phyloP scores from a whole-genome alignment of 129 eudicot species.

The Flaveria ramosissima region DNA sequence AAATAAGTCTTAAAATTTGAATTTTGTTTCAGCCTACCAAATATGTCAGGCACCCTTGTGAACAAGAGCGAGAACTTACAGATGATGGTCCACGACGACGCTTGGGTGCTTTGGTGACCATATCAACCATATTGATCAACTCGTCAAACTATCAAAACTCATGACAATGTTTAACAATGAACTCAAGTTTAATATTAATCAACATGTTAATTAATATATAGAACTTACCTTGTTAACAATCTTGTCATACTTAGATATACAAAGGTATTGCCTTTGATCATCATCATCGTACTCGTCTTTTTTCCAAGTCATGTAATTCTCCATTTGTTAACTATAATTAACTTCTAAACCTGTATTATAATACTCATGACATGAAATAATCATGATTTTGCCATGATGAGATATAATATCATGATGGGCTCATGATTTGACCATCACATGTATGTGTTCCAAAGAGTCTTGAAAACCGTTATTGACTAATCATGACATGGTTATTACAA shows the following conservation, averaged over 20 bases:
- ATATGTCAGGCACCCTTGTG: no score
- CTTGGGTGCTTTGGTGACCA: slow-evolving; percentile 29
- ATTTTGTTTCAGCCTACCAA: no score
- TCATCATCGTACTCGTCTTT: slow-evolving; percentile 18
- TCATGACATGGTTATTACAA: neutral
- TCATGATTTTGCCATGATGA: slow-evolving; percentile 12
- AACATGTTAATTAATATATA: neutral
- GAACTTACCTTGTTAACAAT: slow-evolving; percentile 25
- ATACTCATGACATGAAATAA: slow-evolving; percentile 14
- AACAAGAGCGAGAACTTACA: slow-evolving; percentile 18
- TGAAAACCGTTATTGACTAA: slow-evolving; percentile 10
- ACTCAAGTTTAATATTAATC: neutral
- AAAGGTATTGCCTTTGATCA: slow-evolving; percentile 23
- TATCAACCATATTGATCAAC: slow-evolving; percentile 30
- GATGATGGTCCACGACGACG: slow-evolving; percentile 22
- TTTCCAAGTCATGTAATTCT: slow-evolving; percentile 12
- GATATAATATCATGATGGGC: neutral
- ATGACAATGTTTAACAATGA: neutral
- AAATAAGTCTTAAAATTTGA: no score
- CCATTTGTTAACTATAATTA: neutral
- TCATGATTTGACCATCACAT: neutral
- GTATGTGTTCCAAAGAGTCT: neutral
- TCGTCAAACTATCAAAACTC: slow-evolving; percentile 25
- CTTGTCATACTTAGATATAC: slow-evolving; percentile 36
- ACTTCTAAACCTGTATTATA: neutral